Evolutionary conservation across 202 grass and related monocot genomes (phyloP).

Genomic region (Bolboschoenoplectus hybrid): DNA sequence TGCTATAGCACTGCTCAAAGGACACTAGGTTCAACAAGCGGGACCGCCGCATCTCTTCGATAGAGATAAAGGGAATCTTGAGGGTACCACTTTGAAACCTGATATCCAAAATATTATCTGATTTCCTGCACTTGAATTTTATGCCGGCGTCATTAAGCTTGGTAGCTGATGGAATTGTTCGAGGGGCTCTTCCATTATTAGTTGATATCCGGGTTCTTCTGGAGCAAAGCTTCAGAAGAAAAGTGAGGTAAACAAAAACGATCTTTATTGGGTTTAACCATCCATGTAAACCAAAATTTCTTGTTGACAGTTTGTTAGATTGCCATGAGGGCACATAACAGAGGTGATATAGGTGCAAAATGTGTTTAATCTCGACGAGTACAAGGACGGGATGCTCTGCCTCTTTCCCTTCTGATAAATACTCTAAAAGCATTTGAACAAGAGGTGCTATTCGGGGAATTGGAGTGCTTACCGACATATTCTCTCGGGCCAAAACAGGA

Average conservation of each 20-base stretch:
- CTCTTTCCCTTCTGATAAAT: background rate
- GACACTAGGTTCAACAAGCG: background rate
- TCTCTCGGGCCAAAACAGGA: background rate
- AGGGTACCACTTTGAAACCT: background rate
- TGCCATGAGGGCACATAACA: background rate
- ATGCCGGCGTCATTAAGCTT: background rate
- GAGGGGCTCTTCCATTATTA: background rate
- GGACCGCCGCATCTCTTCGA: background rate
- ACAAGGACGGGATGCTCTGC: background rate
- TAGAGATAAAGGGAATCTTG: background rate
- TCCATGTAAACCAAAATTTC: background rate
- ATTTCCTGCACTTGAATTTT: background rate
- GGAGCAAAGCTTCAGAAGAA: background rate
- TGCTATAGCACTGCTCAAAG: background rate
- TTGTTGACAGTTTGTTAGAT: background rate
- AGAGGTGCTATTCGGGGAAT: background rate
- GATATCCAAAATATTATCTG: constrained; percentile 12
- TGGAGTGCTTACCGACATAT: background rate
- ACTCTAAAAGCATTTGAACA: background rate
- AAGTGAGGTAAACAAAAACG: background rate
- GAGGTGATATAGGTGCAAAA: background rate
- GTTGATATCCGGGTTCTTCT: background rate
- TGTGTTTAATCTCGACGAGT: background rate
- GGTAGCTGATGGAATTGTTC: background rate
- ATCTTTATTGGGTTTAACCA: background rate